Evolutionary conservation across 768 basidiomycete genomes (phyloP), one percentile per base, ranked within the genome.

Genomic region (Mycena albidolilacea): DNA sequence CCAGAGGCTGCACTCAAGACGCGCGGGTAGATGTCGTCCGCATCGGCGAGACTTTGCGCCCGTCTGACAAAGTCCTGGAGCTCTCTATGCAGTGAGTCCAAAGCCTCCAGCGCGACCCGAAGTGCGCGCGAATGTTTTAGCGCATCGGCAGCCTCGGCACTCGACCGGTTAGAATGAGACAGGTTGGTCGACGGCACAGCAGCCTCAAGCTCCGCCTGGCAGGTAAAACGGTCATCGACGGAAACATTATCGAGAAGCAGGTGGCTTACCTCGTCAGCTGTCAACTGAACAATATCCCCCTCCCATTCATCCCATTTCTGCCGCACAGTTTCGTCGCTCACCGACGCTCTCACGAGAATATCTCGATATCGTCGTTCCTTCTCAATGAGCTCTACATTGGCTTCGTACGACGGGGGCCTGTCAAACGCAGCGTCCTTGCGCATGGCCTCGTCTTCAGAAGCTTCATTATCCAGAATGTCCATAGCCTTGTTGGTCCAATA

Each of bases 251-350:
- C 52, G 54, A 58, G 48, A 50, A 12, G 15, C 10, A 21, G 11
- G 10, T 14, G 15, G 89, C 90, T 81, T 89, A 91, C 80, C 90
- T 89, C 86, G 66, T 91, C 85, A 78, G 90, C 89, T 3, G 90
- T 92, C 50, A 99, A 85, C 59, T 93, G 87, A 15, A 82, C 81
- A 54, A 99, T 92, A 57, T 86, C 87, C 15, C 86, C 85, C 77
- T 93, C 92, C 96, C 96, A 97, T 77, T 97, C 90, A 48, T 92
- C 92, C 94, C 95, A 98, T 81, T 98, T 97, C 72, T 88, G 84
- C 21, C 91, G 84, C 1, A 98, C 93, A 2, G 89, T 84, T 39
- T 87, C 90, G 78, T 99, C 96, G 78, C 95, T 96, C 41, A 87
- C 88, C 0, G 84, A 83, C 0, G 97, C 97, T 71, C 93, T 89